phyloP scores from a whole-genome alignment of 306 rosid genomes.

The Prunus mira region DNA sequence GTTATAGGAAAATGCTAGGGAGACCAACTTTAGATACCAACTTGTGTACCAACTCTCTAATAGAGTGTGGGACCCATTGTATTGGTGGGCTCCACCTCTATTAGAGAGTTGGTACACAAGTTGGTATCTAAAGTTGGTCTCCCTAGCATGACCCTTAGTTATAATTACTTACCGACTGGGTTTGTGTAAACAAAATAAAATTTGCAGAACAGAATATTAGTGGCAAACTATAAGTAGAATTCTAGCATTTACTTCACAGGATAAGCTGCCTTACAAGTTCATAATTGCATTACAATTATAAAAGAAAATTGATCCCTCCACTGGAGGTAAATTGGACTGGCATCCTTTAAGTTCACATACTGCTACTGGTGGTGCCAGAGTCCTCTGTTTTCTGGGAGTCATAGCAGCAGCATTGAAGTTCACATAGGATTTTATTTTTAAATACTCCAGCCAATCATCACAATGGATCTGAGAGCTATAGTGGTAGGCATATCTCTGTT shows the following conservation, averaged over 20 bases:
- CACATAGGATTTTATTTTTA: neutral
- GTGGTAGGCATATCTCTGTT: neutral
- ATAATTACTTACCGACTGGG: neutral
- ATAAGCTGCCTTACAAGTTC: neutral
- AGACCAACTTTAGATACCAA: too few species aligned
- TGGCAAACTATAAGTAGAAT: neutral
- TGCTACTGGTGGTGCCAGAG: neutral
- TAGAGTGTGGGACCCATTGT: too few species aligned
- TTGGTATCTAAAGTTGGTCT: too few species aligned
- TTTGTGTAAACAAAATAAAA: neutral
- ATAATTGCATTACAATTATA: neutral
- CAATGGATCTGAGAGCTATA: conserved; percentile 12
- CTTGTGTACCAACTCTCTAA: too few species aligned
- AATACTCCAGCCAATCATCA: neutral
- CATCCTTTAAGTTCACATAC: neutral
- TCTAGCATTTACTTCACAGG: neutral
- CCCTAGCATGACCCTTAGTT: too few species aligned
- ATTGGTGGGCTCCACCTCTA: too few species aligned
- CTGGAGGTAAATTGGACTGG: neutral
- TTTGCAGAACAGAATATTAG: neutral
- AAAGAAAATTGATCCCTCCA: neutral
- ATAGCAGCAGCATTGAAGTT: neutral
- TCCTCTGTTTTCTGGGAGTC: neutral
- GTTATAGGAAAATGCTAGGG: too few species aligned
- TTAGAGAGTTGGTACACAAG: too few species aligned